These are phyloP conservation scores for Ganoderma sinense DNA, from an alignment of 1,284 basidiomycete genomes.

Conservation along the genomic window DNA sequence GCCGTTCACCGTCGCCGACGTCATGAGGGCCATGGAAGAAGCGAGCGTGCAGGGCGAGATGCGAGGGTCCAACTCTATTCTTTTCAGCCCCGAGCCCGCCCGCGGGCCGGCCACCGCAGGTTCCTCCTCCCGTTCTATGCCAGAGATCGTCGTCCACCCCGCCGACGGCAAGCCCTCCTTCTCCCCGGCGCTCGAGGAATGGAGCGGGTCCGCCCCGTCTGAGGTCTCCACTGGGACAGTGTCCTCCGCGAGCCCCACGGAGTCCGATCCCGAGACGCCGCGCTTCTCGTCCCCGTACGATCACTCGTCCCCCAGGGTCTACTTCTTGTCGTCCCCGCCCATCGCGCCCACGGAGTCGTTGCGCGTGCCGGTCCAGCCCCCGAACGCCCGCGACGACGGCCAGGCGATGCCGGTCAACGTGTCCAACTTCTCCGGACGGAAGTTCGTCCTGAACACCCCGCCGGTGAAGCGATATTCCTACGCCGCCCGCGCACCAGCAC, in stretches of 20 bases:
- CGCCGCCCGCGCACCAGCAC: not conserved
- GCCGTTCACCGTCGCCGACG: constrained; percentile 9
- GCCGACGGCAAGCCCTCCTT: constrained; percentile 12
- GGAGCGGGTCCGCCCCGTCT: not conserved
- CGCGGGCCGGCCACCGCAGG: not conserved
- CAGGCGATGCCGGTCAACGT: not conserved
- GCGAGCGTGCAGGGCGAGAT: not conserved
- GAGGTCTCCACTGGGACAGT: not conserved
- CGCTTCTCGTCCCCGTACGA: no score
- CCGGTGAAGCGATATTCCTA: not conserved
- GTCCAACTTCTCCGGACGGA: constrained; percentile 12
- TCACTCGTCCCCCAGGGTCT: constrained; percentile 1
- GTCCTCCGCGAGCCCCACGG: not conserved
- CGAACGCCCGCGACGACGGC: not conserved
- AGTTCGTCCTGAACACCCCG: constrained; percentile 6
- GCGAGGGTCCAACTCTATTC: not conserved
- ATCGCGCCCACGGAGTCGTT: not conserved
- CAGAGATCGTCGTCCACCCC: constrained; percentile 12
- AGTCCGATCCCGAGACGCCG: not conserved
- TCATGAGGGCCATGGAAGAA: constrained; percentile 7
- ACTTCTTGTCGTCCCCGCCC: not conserved
- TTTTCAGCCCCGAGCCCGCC: not conserved
- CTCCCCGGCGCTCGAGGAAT: not conserved
- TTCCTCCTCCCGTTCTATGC: not conserved
- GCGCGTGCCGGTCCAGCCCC: not conserved